Base-by-base conservation (phyloP, 768 basidiomycete genomes). In the Hypholoma sublateritium region DNA sequence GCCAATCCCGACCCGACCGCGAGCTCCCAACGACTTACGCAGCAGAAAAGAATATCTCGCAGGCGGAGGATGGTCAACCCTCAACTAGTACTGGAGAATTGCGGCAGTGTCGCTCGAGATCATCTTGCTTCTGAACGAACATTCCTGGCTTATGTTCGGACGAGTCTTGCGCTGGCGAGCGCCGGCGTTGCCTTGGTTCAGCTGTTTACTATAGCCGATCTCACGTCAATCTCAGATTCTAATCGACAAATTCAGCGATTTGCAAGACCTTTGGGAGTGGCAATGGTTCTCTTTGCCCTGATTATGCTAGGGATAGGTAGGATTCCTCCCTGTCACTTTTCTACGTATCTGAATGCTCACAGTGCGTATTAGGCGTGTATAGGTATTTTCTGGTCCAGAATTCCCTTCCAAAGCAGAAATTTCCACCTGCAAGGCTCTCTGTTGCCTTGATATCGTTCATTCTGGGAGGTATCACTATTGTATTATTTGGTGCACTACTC, bases 51-150 rank as follows among this genome's bases (percentile, higher is more conserved):
- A 32, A 32, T 7, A 32, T 32, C 28, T 32, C 28, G 28, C 3
- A 5, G 28, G 28, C 28, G 28, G 28, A 32, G 28, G 28, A 9
- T 32, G 9, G 28, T 32, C 9, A 6, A 32, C 28, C 28, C 28
- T 32, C 53, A 42, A 11, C 19, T 53, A 28, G 13, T 53, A 6
- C 37, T 56, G 5, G 37, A 56, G 21, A 56, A 56, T 34, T 49
- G 46, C 17, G 81, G 81, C 4, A 76, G 74, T 46, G 81, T 83
- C 37, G 82, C 80, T 7, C 68, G 82, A 28, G 82, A 83, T 64
- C 82, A 84, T 57, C 69, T 84, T 7, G 79, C 82, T 0, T 75
- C 74, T 1, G 82, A 84, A 59, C 69, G 81, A 37, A 83, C 80
- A 5, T 83, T 80, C 63, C 70, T 83, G 12, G 80, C 82, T 16